Evolutionary conservation across 2,329 filamentous ascomycete species (phyloP), one percentile per base, ranked within the genome.

Genomic region (Colletotrichum navitas): DNA sequence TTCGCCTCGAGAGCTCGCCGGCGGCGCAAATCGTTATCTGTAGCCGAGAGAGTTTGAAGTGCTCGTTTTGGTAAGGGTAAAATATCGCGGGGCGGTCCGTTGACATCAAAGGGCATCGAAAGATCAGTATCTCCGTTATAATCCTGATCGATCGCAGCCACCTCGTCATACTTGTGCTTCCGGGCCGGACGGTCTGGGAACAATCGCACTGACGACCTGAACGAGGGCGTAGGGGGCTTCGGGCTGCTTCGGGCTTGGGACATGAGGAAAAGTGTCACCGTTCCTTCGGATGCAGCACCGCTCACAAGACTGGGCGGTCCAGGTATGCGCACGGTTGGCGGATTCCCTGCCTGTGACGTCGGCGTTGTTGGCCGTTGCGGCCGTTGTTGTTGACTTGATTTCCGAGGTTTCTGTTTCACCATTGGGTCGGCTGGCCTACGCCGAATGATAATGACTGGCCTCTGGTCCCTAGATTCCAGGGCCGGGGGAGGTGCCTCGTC

Each of bases 91-190:
- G 36, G n/a, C 10, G n/a, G 55, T 26, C 34, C 7, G n/a, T 39
- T 6, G n/a, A 26, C 21, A n/a, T 54, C 51, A 34, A 34, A 34
- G 8, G 18, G 51, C 18, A 54, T 34, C 29, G 49, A 52, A 32
- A 52, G 54, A 21, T 56, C 54, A 24, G 7, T 12, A 32, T 41
- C 55, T 41, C 4, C n/a, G n/a, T 41, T n/a, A 11, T 14, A 24
- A 11, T 41, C 14, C 14, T 58, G 34, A 10, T 39, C 54, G 14
- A 56, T 8, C 21, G 2, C n/a, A 12, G 1, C n/a, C n/a, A 58
- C n/a, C 36, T 58, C 55, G 8, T 58, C 55, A n/a, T 39, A 58
- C 8, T 18, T 58, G 14, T 26, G 55, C 34, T 58, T 58, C 11
- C n/a, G 34, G 36, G 55, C 55, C 26, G 55, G 55, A 4, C 34